Evolutionary conservation across 345 rosid genomes (phyloP).

Genomic region (Murraya paniculata): DNA sequence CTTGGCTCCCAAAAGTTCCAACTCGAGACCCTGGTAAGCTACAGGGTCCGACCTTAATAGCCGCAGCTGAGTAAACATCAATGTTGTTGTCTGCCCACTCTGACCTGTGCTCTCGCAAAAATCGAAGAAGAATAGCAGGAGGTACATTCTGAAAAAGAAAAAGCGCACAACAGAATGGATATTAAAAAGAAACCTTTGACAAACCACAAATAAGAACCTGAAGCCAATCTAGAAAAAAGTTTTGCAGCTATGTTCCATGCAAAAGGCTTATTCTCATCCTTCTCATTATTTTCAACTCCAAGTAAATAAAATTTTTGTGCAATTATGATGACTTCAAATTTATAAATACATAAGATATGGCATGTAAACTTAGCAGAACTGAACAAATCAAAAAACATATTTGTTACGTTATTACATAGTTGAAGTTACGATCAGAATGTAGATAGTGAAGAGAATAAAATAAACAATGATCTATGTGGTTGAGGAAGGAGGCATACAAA

Average conservation of each 20-base stretch:
- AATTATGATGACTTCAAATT: neutral
- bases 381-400: no score
- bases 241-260: neutral
- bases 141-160: conserved; percentile 72
- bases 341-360: neutral
- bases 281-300: neutral
- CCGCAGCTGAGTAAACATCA: conserved; percentile 94
- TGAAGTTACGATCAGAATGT: neutral
- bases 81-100: conserved; percentile 99
- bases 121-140: conserved; percentile 95
- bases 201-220: neutral
- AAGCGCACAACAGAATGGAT: neutral
- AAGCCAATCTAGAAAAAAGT: neutral
- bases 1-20: conserved; percentile 88
- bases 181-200: neutral
- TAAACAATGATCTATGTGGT: neutral
- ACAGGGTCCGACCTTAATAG: conserved; percentile 92
- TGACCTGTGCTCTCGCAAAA: conserved; percentile 94
- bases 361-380: neutral
- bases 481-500: neutral
- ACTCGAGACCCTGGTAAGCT: conserved; percentile 68
- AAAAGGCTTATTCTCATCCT: no score
- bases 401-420: neutral
- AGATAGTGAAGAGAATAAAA: neutral
- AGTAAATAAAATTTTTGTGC: neutral